Conservation (phyloP, 192 early-diverging fungal species). For the Backusella mclennaniae region DNA sequence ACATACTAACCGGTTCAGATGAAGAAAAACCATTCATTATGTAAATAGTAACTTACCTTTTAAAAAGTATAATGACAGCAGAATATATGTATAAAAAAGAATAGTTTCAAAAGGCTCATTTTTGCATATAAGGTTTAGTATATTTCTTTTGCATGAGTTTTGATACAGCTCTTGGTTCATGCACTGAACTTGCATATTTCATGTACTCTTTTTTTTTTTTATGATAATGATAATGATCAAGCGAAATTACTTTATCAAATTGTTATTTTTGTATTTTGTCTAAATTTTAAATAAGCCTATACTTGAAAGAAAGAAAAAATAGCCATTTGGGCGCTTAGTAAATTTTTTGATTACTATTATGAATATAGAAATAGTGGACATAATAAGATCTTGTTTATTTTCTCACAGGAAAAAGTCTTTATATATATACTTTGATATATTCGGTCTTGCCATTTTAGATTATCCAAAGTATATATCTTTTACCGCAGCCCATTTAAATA, state of each 20-base stretch:
- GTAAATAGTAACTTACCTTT: neutral
- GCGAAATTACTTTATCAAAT: neutral
- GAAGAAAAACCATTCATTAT: neutral
- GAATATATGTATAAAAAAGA: neutral
- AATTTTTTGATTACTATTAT: neutral
- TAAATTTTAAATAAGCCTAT: neutral
- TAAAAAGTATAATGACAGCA: neutral
- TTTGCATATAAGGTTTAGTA: neutral
- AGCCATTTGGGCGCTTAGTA: neutral
- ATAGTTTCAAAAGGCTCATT: neutral
- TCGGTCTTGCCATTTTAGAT: neutral
- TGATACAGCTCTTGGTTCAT: neutral
- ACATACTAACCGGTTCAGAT: neutral
- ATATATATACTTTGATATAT: neutral
- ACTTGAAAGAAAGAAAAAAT: neutral
- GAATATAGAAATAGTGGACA: constrained; percentile 2
- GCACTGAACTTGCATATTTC: neutral
- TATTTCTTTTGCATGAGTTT: neutral
- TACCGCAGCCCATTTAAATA: neutral
- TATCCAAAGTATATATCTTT: neutral
- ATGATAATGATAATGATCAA: neutral
- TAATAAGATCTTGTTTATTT: neutral
- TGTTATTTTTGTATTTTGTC: neutral
- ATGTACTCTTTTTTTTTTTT: neutral
- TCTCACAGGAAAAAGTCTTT: neutral